Percentiles rank a stretch among this genome's conserved stretches.
These are phyloP conservation scores for Quercus tomentella DNA, from an alignment of 331 rosid genomes.

Conservation along the genomic window DNA sequence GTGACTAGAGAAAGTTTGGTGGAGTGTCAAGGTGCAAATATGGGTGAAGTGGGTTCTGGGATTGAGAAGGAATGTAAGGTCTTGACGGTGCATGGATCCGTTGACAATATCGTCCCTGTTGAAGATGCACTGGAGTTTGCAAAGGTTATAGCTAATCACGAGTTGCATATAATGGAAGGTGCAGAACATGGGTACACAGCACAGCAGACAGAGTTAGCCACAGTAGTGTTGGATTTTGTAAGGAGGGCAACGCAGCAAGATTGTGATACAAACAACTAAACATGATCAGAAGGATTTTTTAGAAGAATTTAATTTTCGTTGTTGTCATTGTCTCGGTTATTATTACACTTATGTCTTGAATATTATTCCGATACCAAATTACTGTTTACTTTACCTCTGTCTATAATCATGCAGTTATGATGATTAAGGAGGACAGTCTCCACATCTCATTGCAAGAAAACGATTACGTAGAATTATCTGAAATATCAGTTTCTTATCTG, in stretches of 20 bases:
- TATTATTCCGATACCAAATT: no score
- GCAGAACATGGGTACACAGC: slow-evolving; percentile 53
- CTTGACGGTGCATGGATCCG: slow-evolving; percentile 64
- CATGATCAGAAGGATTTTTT: background rate
- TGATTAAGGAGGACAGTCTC: background rate
- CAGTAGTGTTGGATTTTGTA: slow-evolving; percentile 31
- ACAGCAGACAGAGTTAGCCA: slow-evolving; percentile 44
- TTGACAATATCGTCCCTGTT: slow-evolving; percentile 39
- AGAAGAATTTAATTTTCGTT: no score
- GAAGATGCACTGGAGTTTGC: slow-evolving; percentile 55
- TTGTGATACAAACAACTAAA: slow-evolving; percentile 22
- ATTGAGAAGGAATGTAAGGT: slow-evolving; percentile 80
- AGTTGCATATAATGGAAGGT: slow-evolving; percentile 47
- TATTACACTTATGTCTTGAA: no score
- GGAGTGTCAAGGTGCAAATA: slow-evolving; percentile 56
- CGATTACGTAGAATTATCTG: background rate
- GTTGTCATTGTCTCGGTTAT: no score
- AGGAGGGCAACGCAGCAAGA: slow-evolving; percentile 32
- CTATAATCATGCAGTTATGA: background rate
- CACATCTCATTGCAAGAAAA: background rate
- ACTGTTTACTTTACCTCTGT: no score
- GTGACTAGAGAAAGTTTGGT: slow-evolving; percentile 62
- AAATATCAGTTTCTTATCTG: background rate
- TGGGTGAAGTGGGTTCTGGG: slow-evolving; percentile 65
- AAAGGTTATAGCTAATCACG: slow-evolving; percentile 63